Conservation (phyloP, 192 early-diverging fungal genomes). For the Obelidium mucronatum region DNA sequence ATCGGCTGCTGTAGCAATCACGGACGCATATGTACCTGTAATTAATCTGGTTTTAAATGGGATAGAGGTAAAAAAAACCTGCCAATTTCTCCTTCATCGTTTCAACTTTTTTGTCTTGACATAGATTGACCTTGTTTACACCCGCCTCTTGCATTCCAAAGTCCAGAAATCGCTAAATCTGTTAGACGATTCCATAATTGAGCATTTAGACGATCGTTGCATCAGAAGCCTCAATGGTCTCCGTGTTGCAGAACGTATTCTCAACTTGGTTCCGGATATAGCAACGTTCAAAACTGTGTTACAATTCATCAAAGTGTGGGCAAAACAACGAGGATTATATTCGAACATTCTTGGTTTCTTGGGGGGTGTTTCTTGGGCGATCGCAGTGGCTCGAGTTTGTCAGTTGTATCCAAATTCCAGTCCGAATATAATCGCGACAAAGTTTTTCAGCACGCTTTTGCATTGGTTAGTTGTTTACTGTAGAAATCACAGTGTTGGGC, state of each 20-base stretch:
- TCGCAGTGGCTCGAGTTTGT: constrained; percentile 92
- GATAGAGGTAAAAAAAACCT: constrained; percentile 84
- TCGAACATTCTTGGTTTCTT: constrained; percentile 98
- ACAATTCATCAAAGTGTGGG: constrained; percentile 96
- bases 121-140: constrained; percentile 9
- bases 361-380: constrained; percentile 98
- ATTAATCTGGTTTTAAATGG: constrained; percentile 91
- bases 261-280: constrained; percentile 91
- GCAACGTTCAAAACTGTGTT: constrained; percentile 85
- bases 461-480: constrained; percentile 66
- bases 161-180: constrained; percentile 79
- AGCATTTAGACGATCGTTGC: constrained; percentile 77
- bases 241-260: constrained; percentile 93
- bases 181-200: constrained; percentile 73
- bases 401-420: constrained; percentile 95
- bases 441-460: constrained; percentile 87
- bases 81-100: constrained; percentile 39
- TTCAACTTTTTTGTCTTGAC: not conserved
- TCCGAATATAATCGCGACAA: constrained; percentile 79
- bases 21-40: constrained; percentile 92
- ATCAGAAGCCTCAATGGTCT: constrained; percentile 87
- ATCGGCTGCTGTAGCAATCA: constrained; percentile 80
- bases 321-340: constrained; percentile 91
- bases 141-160: constrained; percentile 13
- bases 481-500: not conserved